Conservation (phyloP, 768 basidiomycete genomes). For the Phlebiopsis gigantea region DNA sequence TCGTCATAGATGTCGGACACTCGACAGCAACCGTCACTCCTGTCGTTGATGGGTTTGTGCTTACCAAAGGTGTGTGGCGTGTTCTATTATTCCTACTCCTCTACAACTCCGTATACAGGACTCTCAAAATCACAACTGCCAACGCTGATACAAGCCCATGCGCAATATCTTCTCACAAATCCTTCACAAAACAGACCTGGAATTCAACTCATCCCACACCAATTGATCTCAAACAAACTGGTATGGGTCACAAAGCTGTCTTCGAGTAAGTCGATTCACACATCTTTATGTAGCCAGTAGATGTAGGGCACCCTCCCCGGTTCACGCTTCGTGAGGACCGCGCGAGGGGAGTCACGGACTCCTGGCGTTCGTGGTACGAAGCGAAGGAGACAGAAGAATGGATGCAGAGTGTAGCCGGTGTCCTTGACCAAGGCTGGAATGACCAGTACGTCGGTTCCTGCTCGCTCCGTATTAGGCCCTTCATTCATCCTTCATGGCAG, state of each 20-base stretch:
- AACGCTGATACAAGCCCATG: constrained; percentile 74
- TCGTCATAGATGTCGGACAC: constrained; percentile 92
- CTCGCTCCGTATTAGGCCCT: background rate
- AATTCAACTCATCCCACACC: constrained; percentile 77
- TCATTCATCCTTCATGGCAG: constrained; percentile 31
- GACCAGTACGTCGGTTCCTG: constrained; percentile 60
- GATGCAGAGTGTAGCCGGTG: constrained; percentile 83
- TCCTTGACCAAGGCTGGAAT: constrained; percentile 85
- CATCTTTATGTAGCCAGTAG: constrained; percentile 55
- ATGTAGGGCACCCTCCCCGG: constrained; percentile 56
- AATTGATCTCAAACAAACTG: constrained; percentile 79
- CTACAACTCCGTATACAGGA: constrained; percentile 41
- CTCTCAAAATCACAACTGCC: constrained; percentile 72
- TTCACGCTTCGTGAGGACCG: constrained; percentile 76
- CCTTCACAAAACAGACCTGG: constrained; percentile 46
- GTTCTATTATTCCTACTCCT: background rate
- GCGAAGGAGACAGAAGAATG: constrained; percentile 86
- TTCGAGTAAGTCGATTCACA: constrained; percentile 11
- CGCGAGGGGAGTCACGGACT: constrained; percentile 63
- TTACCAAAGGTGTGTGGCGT: constrained; percentile 85
- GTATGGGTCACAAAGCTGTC: constrained; percentile 29
- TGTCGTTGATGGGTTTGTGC: constrained; percentile 95
- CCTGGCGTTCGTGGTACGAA: constrained; percentile 81
- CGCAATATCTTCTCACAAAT: constrained; percentile 58
- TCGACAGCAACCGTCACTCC: constrained; percentile 89